phyloP scores from a whole-genome alignment of 176 grass and related monocot genomes.

The Carex cristatella region DNA sequence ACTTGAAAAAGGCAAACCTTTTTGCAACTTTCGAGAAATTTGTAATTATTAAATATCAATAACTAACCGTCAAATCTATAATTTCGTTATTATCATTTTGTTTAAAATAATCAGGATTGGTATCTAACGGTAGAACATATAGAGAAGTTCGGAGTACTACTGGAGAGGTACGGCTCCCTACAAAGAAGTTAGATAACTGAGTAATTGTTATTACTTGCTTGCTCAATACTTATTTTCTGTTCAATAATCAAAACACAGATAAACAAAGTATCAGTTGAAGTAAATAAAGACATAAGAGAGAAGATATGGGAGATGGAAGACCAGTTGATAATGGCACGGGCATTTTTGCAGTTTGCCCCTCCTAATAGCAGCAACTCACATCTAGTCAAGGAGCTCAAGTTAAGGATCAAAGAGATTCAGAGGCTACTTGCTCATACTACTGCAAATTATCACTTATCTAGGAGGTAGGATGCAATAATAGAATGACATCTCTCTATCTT shows the following conservation, averaged over 20 bases:
- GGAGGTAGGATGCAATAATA: slow-evolving; percentile 40
- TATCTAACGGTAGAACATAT: neutral
- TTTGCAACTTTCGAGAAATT: slow-evolving; percentile 3
- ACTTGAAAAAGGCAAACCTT: slow-evolving; percentile 11
- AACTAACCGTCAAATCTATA: neutral
- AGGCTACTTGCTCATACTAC: slow-evolving; percentile 49
- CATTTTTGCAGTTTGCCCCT: slow-evolving; percentile 61
- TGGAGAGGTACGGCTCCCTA: neutral
- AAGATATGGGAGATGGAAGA: slow-evolving; percentile 89
- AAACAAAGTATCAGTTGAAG: slow-evolving; percentile 28
- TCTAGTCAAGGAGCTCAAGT: slow-evolving; percentile 56
- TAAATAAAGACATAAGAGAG: slow-evolving; percentile 37
- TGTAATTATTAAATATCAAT: neutral
- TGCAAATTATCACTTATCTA: slow-evolving; percentile 36
- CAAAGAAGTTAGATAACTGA: neutral
- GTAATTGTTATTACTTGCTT: neutral
- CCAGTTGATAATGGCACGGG: slow-evolving; percentile 63
- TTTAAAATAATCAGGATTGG: neutral
- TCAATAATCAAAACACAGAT: slow-evolving; percentile 14
- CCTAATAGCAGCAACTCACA: slow-evolving; percentile 32
- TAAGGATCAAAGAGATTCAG: slow-evolving; percentile 77
- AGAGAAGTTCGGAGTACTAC: neutral
- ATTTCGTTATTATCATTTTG: neutral
- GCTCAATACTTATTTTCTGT: neutral
- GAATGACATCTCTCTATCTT: neutral